phyloP scores from a whole-genome alignment of 805 yeast species.

The Metschnikowia kofuensis region DNA sequence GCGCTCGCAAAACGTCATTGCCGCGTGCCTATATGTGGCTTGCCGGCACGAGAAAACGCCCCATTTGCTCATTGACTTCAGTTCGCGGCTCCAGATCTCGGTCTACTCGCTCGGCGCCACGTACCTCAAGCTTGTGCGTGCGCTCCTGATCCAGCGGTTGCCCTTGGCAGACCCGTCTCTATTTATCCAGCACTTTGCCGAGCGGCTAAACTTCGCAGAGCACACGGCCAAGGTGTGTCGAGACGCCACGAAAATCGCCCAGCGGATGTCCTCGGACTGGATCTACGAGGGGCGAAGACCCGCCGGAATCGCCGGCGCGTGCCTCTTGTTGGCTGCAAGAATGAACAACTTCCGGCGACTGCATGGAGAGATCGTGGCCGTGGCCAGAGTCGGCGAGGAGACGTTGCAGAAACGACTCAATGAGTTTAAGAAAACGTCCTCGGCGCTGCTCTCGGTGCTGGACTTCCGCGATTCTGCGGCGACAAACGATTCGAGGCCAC shows the following conservation, averaged over 20 bases:
- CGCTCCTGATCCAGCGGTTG: slow-evolving; percentile 67
- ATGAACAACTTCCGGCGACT: slow-evolving; percentile 94
- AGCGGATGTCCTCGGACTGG: slow-evolving; percentile 93
- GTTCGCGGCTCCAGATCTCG: slow-evolving; percentile 82
- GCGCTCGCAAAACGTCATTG: slow-evolving; percentile 89
- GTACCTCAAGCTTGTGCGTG: slow-evolving; percentile 87
- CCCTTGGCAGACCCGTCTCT: slow-evolving; percentile 94
- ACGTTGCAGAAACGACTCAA: slow-evolving; percentile 87
- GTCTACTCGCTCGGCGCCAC: slow-evolving; percentile 97
- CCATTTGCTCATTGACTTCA: slow-evolving; percentile 94
- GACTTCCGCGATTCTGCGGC: slow-evolving; percentile 59
- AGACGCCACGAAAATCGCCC: slow-evolving; percentile 86
- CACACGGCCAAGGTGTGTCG: slow-evolving; percentile 69
- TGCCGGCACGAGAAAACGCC: slow-evolving; percentile 89
- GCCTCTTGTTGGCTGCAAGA: slow-evolving; percentile 87
- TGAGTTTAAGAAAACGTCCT: slow-evolving; percentile 77
- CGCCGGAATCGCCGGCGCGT: slow-evolving; percentile 98
- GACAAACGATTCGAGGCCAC: slow-evolving; percentile 65
- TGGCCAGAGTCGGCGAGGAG: slow-evolving; percentile 92
- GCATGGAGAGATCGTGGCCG: slow-evolving; percentile 90
- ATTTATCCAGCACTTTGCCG: slow-evolving; percentile 91
- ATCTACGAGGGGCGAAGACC: slow-evolving; percentile 96
- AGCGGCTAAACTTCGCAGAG: slow-evolving; percentile 76
- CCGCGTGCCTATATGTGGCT: slow-evolving; percentile 92
- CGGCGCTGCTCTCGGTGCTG: slow-evolving; percentile 69